A percentile compares a stretch with the other conserved stretches of the same genome.
Evolutionary conservation across 2,329 filamentous ascomycete species (phyloP).

Genomic region (Fusarium annulatum): DNA sequence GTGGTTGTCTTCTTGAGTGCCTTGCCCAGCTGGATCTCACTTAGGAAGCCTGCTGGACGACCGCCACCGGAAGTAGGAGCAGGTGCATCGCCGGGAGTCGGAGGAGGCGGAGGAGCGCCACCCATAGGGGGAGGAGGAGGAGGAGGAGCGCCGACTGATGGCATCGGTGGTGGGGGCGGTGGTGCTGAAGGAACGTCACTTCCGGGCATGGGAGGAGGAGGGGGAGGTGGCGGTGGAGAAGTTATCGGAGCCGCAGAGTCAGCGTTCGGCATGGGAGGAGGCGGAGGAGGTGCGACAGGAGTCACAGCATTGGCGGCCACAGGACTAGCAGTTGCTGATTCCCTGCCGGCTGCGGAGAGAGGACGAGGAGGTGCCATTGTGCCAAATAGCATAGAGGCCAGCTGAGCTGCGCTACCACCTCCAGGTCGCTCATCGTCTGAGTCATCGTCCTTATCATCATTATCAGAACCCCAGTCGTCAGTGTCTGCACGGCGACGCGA

Average conservation of each 20-base stretch:
- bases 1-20: constrained; percentile 88
- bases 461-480: constrained; percentile 85
- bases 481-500: constrained; percentile 69
- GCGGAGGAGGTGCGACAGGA: constrained; percentile 52
- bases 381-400: constrained; percentile 94
- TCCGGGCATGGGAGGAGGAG: neutral
- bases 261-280: constrained; percentile 48
- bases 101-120: constrained; percentile 53
- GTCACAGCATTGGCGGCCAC: constrained; percentile 54
- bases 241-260: constrained; percentile 44
- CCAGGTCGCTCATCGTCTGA: constrained; percentile 78
- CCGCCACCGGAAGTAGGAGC: constrained; percentile 60
- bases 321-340: constrained; percentile 58
- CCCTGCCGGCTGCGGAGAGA: constrained; percentile 82
- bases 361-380: constrained; percentile 96
- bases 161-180: constrained; percentile 49
- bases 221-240: constrained; percentile 39
- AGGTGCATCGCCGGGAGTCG: constrained; percentile 56
- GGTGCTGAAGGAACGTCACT: too few species aligned
- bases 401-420: constrained; percentile 86
- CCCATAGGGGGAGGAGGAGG: constrained; percentile 56
- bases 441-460: constrained; percentile 64
- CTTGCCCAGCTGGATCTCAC: constrained; percentile 84
- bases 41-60: constrained; percentile 74
- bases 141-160: constrained; percentile 52